Conservation (phyloP, 2,329 filamentous ascomycete genomes). For the Alternaria incomplexa region DNA sequence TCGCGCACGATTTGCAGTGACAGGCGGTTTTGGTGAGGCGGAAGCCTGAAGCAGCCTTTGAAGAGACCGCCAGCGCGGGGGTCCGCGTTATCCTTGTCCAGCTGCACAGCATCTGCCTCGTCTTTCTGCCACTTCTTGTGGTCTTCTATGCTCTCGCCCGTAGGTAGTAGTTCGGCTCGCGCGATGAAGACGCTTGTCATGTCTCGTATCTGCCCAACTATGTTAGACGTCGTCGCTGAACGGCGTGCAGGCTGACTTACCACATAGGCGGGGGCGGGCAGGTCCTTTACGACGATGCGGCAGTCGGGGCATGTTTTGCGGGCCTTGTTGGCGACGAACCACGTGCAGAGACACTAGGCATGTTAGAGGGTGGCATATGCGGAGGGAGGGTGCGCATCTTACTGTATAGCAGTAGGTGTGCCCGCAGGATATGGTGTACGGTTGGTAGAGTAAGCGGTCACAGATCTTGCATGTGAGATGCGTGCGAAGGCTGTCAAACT, state of each 20-base stretch:
- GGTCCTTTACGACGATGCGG: constrained; percentile 62
- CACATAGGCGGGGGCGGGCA: constrained; percentile 69
- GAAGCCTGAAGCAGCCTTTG: constrained; percentile 62
- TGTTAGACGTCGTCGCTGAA: constrained; percentile 1
- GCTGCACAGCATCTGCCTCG: constrained; percentile 65
- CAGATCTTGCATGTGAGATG: constrained; percentile 73
- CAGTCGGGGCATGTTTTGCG: constrained; percentile 75
- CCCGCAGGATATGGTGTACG: constrained; percentile 70
- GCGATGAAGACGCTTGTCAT: constrained; percentile 68
- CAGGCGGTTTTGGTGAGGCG: constrained; percentile 25
- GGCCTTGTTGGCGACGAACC: constrained; percentile 59
- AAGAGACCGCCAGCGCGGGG: constrained; percentile 64
- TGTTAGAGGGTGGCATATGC: constrained; percentile 25
- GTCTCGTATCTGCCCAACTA: constrained; percentile 61
- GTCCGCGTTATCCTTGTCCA: constrained; percentile 63
- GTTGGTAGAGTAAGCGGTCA: constrained; percentile 71
- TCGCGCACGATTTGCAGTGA: constrained; percentile 58
- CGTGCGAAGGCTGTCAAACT: constrained; percentile 66
- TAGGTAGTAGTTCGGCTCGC: constrained; percentile 65
- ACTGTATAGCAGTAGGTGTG: constrained; percentile 76
- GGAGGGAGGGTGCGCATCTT: constrained; percentile 35
- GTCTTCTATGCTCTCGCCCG: constrained; percentile 68
- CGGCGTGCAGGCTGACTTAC: constrained; percentile 50
- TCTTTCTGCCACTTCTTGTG: constrained; percentile 64
- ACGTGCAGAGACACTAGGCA: constrained; percentile 62